Base-by-base conservation (phyloP, 2,329 filamentous ascomycete genomes). In the Exophiala spinifera region DNA sequence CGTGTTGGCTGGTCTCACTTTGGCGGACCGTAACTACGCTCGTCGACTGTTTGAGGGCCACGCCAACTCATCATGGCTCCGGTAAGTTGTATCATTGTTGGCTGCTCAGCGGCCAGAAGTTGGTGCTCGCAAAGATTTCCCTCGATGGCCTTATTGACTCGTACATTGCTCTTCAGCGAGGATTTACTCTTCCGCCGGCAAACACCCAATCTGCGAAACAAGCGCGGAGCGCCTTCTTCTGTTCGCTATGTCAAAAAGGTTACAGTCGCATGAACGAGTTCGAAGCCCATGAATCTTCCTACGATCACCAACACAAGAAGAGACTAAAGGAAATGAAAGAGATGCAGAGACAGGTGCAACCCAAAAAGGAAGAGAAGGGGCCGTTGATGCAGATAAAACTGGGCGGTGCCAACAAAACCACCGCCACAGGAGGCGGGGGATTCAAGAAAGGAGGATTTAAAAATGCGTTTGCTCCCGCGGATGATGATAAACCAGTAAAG, bases 261-360 rank as follows among this genome's bases (percentile, higher is more conserved):
- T 99, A 97, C 74, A 85, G 86, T 1, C 90, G 94, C 52, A 92
- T 95, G 80, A 92, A 95, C 68, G 92, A 97, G 70, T 96, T 95
- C 70, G 92, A 97, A 72, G 87, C 91, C 6, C 94, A 99, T 70
- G 88, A 96, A 53, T 85, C 85, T 60, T 94, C 88, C 65, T 97
- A 97, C 72, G 94, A 97, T 69, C 94, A 99, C 73, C 88, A 89
- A 64, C 94, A 99, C 73, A 91, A 91, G 70, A 91, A 95, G 75
- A 74, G 77, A 54, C 63, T 73, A 5, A 70, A 74, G 54, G 74
- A 76, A 37, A 67, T 76, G 17, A 76, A 76, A 58, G 73, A 75
- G 60, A 65, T 76, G 39, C 75, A 63, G 43, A 55, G 49, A 52
- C 59, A 61, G 36, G 52, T 61, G 15, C 59, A 76, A 48, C 71